These are phyloP conservation scores for Ambispora gerdemannii DNA, from an alignment of 192 early-diverging fungal genomes.

Conservation along the genomic window DNA sequence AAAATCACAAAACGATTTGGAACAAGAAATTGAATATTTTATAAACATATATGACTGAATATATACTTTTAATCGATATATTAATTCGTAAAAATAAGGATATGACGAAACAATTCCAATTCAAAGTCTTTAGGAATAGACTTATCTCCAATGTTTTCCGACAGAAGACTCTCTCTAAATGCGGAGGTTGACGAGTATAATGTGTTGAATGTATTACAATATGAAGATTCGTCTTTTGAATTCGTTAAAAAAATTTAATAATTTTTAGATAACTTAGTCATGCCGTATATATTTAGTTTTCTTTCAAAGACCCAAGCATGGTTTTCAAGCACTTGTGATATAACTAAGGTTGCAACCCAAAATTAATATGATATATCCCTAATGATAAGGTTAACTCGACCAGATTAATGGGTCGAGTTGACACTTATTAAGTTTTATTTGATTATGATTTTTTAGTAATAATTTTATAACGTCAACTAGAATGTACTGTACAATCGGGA, in stretches of 20 bases:
- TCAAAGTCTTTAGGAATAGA: slow-evolving; percentile 39
- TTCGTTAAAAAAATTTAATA: slow-evolving; percentile 40
- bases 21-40: background rate
- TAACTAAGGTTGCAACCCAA: slow-evolving; percentile 32
- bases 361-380: no score
- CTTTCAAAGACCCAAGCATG: slow-evolving; percentile 31
- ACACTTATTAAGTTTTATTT: background rate
- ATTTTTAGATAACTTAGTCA: no score
- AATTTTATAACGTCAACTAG: background rate
- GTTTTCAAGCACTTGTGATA: slow-evolving; percentile 40
- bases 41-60: no score
- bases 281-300: no score
- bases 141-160: slow-evolving; percentile 40
- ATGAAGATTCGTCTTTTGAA: slow-evolving; percentile 36
- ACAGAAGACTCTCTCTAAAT: slow-evolving; percentile 35
- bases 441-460: background rate
- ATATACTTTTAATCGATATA: no score
- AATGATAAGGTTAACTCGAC: slow-evolving; percentile 47
- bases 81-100: no score
- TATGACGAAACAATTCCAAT: slow-evolving; percentile 37
- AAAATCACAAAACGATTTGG: background rate
- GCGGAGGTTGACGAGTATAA: slow-evolving; percentile 34
- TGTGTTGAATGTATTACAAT: slow-evolving; percentile 24
- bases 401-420: slow-evolving; percentile 51
- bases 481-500: background rate